Base-by-base conservation (phyloP, 805 yeast genomes). In the Candida takata region DNA sequence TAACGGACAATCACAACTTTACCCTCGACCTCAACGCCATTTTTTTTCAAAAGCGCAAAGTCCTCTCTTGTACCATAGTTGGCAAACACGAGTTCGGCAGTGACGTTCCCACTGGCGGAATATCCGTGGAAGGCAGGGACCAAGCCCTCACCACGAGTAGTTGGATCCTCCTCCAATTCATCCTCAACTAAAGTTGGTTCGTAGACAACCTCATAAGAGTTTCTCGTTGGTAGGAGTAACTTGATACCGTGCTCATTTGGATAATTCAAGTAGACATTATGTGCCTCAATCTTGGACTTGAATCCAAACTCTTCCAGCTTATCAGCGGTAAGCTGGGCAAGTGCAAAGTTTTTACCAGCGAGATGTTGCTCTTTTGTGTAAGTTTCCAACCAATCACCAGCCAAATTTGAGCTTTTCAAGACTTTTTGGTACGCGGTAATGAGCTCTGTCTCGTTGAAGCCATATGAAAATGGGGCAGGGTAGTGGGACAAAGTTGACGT, bases 121-220 rank as follows among this genome's bases (percentile, higher is more conserved):
- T 79, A 83, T 2, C 85, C 87, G 52, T 79, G 79, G 62, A 83
- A 84, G 0, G 86, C 77, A 11, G 87, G 88, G 18, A 79, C 69
- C 24, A 67, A 56, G 40, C 68, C 72, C 20, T 64, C 63, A 54
- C 57, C 51, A 41, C 55, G 34, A 2, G 69, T 62, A 9, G 64
- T 59, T 31, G 63, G 60, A 43, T 76, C 81, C 43, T 74, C 77
- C 32, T 61, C 58, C 34, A 83, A 49, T 13, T 50, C 64, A 41
- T 74, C 79, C 51, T 74, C 80, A 29, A 60, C 64, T 27, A 74
- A 60, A 5, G 72, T 57, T 7, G 90, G 82, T 37, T 65, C 61
- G 51, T 67, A 74, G 24, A 67, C 52, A 8, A 72, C 53, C 21
- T 34, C 32, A 27, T 11, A 35, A 14, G 34, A 35, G 20, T 34